Percentiles rank a stretch among this genome's conserved stretches.
phyloP scores from a whole-genome alignment of 192 early-diverging fungal genomes.

The Coemansia furcata region DNA sequence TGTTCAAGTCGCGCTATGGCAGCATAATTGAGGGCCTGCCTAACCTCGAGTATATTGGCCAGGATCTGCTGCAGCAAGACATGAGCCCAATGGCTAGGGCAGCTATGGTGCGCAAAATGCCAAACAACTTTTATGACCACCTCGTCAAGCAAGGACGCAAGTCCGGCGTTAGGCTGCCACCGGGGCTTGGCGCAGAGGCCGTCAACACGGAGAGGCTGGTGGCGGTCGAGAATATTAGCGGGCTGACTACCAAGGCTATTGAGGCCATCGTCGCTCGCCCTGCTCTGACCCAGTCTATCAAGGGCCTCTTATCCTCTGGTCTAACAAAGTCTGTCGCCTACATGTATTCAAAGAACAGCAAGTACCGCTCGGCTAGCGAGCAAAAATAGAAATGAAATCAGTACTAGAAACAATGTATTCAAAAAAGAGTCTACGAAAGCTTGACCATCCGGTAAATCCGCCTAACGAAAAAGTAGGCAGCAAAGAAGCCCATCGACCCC shows the following conservation, averaged over 20 bases:
- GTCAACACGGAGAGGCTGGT: conserved; percentile 37
- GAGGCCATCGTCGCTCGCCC: conserved; percentile 70
- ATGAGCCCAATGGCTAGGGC: conserved; percentile 61
- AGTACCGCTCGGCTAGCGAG: conserved; percentile 12
- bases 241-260: conserved; percentile 53
- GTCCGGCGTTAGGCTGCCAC: conserved; percentile 27
- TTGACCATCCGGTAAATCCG: conserved; percentile 49
- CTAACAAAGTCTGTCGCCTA: conserved; percentile 61
- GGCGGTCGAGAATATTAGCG: conserved; percentile 30
- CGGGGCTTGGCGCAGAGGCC: conserved; percentile 23
- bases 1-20: conserved; percentile 50
- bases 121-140: conserved; percentile 69
- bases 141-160: conserved; percentile 50
- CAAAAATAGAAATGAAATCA: neutral
- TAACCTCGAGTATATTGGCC: conserved; percentile 45
- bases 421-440: conserved; percentile 9
- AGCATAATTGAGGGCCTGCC: conserved; percentile 52
- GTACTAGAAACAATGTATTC: neutral
- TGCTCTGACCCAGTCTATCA: conserved; percentile 85
- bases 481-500: conserved; percentile 52
- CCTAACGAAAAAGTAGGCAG: conserved; percentile 46
- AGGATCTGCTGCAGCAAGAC: conserved; percentile 59
- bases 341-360: conserved; percentile 53
- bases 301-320: conserved; percentile 92
- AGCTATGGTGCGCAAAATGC: conserved; percentile 75